Evolutionary conservation across 2,329 filamentous ascomycete species (phyloP).

Genomic region (Penicillium sp.): DNA sequence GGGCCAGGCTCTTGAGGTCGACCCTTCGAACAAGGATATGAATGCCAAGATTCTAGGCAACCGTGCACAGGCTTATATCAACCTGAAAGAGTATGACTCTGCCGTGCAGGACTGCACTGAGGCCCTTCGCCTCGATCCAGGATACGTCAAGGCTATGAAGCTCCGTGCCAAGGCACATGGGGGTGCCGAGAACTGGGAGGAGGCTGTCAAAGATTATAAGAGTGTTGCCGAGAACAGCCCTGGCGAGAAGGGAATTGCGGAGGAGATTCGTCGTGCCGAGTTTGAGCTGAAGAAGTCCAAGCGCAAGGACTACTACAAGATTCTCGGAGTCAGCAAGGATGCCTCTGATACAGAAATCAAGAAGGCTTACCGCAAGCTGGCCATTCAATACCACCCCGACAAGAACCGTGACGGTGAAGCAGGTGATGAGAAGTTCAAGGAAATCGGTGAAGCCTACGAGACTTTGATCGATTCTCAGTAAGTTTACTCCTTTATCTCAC

Average conservation of each 20-base stretch:
- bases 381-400: slow-evolving; percentile 91
- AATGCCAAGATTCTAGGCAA: slow-evolving; percentile 96
- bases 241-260: slow-evolving; percentile 71
- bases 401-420: slow-evolving; percentile 84
- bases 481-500: slow-evolving; percentile 39
- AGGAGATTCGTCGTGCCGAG: slow-evolving; percentile 85
- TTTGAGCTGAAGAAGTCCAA: slow-evolving; percentile 96
- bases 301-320: slow-evolving; percentile 98
- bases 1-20: slow-evolving; percentile 74
- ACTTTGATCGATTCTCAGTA: slow-evolving; percentile 90
- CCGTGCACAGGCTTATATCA: slow-evolving; percentile 74
- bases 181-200: slow-evolving; percentile 84
- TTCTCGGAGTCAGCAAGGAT: slow-evolving; percentile 81
- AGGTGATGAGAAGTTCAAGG: slow-evolving; percentile 90
- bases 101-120: slow-evolving; percentile 83
- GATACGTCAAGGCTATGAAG: slow-evolving; percentile 86
- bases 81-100: slow-evolving; percentile 74
- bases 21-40: slow-evolving; percentile 82
- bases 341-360: slow-evolving; percentile 84
- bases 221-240: slow-evolving; percentile 77
- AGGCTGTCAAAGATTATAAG: slow-evolving; percentile 86
- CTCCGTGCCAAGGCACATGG: slow-evolving; percentile 89
- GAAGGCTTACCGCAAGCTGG: slow-evolving; percentile 92
- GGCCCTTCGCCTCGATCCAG: slow-evolving; percentile 75
- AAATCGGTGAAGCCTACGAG: slow-evolving; percentile 95